Base-by-base conservation (phyloP, 1,284 basidiomycete species). In the Filobasidium uniguttulatum region DNA sequence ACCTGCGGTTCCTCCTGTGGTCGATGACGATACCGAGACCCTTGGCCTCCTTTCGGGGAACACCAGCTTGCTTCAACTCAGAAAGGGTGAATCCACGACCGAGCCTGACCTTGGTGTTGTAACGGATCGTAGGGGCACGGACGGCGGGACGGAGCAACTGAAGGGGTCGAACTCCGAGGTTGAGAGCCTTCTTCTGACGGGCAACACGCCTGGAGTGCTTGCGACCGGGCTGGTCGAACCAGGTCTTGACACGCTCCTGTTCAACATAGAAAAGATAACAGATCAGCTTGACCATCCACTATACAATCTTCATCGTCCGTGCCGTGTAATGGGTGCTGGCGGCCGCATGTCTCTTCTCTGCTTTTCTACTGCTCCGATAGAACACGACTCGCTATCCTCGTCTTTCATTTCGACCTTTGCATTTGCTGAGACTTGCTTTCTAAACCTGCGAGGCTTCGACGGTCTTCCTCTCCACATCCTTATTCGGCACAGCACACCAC, bases 181-280 rank as follows among this genome's bases (percentile, higher is more conserved):
- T 73, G 51, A 90, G 80, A 55, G 90, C 89, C 77, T 96, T 97
- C 65, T 78, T 76, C 73, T 87, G 82, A 72, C 94, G 87, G 47
- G 91, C 89, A 57, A 78, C 82, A 70, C 94, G 86, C 71, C 94
- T 81, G 70, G 88, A 84, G 73, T 93, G 85, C 77, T 98, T 98
- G 72, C 86, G 85, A 54, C 91, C 94, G 58, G 93, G 89, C 75
- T 98, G 94, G 78, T 98, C 87, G 72, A 98, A 98, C 93, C 91
- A 91, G 68, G 86, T 93, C 73, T 83, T 84, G 66, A 94, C 88
- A 62, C 82, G 82, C 68, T 81, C 78, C 73, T 93, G 85, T n/a
- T n/a, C n/a, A n/a, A n/a, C n/a, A n/a, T 46, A 26, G 15, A 15
- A n/a, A 26, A 43, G 25, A 22, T 14, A 30, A n/a, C 9, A 9